These are phyloP conservation scores for Xylaria sp. DNA, from an alignment of 2,329 filamentous ascomycete species.

Conservation along the genomic window DNA sequence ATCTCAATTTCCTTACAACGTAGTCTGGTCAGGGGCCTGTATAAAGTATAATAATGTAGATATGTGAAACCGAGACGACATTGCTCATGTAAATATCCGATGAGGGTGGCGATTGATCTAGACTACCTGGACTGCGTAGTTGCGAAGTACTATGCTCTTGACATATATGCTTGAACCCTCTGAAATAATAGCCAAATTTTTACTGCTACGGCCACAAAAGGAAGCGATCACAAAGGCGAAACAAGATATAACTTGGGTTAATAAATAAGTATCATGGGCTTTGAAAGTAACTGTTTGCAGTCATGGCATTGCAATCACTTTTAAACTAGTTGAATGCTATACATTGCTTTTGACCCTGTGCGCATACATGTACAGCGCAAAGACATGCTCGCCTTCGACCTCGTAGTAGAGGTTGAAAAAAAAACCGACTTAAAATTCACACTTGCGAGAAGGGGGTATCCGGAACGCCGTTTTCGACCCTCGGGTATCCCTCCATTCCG, in stretches of 20 bases:
- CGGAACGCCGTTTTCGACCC: constrained; percentile 24
- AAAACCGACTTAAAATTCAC: neutral
- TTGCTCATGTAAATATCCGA: neutral
- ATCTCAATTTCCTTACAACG: neutral
- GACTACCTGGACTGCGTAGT: too few species aligned
- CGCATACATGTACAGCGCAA: neutral
- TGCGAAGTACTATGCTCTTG: neutral
- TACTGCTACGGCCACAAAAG: neutral
- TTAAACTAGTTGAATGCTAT: neutral
- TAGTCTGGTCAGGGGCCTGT: neutral
- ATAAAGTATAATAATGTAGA: neutral
- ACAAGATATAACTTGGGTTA: neutral
- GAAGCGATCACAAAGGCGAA: neutral
- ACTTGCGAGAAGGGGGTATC: constrained; percentile 7
- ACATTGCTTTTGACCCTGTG: neutral
- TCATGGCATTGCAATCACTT: neutral
- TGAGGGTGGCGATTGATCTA: too few species aligned
- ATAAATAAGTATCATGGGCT: neutral
- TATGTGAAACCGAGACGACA: neutral
- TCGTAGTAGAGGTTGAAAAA: neutral
- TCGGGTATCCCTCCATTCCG: constrained; percentile 23
- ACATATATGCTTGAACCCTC: too few species aligned
- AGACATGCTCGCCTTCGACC: neutral
- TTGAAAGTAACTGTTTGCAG: neutral
- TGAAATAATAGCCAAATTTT: neutral